Evolutionary conservation across 495 filamentous ascomycete genomes (phyloP), one percentile per base, ranked within the genome.

Genomic region (Xylaria nigripes): DNA sequence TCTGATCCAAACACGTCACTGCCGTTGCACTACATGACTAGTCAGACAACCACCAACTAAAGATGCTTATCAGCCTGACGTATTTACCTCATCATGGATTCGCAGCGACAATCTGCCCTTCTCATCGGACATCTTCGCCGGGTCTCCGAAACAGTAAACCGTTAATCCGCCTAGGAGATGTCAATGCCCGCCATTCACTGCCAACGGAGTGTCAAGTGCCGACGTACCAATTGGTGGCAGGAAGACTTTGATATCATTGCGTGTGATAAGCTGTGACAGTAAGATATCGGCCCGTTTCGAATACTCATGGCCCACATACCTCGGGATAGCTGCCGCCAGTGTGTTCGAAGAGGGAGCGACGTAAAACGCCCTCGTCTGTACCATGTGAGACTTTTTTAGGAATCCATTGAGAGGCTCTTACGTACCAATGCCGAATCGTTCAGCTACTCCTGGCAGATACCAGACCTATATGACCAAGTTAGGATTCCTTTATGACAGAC

Each of bases 1-100:
- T 98, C 93, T 30, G 89, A 95, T 54, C 95, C 91, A 70, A 98
- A 98, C 50, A 98, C 93, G 76, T 98, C 93, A 69, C 86, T 91
- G 51, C 93, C 92, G 68, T 97, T 97, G 74, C 91, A 90, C 78
- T 81, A 58, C 56, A 59, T 66, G 41, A 43, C 44, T 27, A 45
- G 61, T 71, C 50, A 69, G 63, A 61, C 43, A 46, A 40, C 40
- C 44, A 47, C 24, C 48, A 48, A 29, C 51, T 48, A 50, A 54
- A 23, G 34, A 32, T 19, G 21, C 4, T 12, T 10, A 21, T 48
- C 40, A 47, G n/a, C 46, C 30, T 54, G 54, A 40, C 47, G 15
- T 51, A 56, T 68, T 53, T 70, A 68, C 75, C 72, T 96, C 93
- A 69, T 98, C 93, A 70, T 98, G 93, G 44, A 98, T 86, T 48